Base-by-base conservation (phyloP, 352 stramenopile genomes). In the Globisporangium uncinulatum region DNA sequence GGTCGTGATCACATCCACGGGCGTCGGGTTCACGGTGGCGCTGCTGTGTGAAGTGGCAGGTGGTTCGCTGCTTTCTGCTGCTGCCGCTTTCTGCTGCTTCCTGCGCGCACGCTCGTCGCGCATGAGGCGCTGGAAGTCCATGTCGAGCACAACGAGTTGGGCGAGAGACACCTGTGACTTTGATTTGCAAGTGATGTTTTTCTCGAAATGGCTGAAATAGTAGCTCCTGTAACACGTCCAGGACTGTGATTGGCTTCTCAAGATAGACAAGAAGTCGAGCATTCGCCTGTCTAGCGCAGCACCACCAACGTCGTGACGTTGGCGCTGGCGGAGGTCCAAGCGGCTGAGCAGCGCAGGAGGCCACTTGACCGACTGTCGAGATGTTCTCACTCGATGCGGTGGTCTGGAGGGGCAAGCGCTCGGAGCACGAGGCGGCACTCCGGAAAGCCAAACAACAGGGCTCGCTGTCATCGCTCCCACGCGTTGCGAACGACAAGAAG, bases 311-410 rank as follows among this genome's bases (percentile, higher is more conserved):
- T 37, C 32, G 32, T 37, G 9, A n/a, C n/a, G n/a, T n/a, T n/a
- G n/a, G 32, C 32, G 4, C 32, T 37, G 32, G 32, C 9, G 32
- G 32, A 37, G 32, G 32, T 37, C 9, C 32, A 9, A 9, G 32
- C 32, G 32, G 9, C 5, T 37, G 32, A 9, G 9, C 32, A 37
- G 32, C 32, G 32, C 32, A 37, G 32, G 32, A 4, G 9, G 32
- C 5, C 32, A 37, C 5, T 9, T 9, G 32, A 37, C 32, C 32
- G 32, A 37, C 32, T 37, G 32, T 37, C 21, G 49, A n/a, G 1
- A 84, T 84, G 76, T 86, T 78, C 59, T 86, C 76, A 55, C 74
- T 86, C 7, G 76, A 86, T 50, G 71, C 83, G 24, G 71, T 68
- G 21, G 62, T 72, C 24, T 83, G 70, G 72, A 72, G 68, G 32